Percentiles rank a stretch among this genome's conserved stretches.
Conservation (phyloP, 306 rosid genomes). For the Clitoria ternatea region DNA sequence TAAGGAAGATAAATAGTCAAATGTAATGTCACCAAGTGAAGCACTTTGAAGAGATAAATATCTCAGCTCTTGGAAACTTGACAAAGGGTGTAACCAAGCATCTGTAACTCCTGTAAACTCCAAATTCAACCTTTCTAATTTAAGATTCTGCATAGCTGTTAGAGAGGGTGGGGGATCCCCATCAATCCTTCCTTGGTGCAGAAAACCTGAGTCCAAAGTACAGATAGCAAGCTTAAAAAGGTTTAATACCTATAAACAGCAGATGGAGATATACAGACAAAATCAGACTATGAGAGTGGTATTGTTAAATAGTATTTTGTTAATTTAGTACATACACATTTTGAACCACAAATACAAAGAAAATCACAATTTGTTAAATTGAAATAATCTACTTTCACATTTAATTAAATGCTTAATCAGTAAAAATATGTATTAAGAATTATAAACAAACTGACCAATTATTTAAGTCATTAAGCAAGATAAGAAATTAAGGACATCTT, state of each 20-base stretch:
- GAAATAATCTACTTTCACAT: neutral
- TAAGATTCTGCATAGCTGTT: conserved; percentile 48
- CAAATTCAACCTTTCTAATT: conserved; percentile 63
- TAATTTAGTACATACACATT: conserved; percentile 2
- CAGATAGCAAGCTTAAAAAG: neutral
- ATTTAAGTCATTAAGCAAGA: neutral
- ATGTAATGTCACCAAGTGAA: conserved; percentile 60
- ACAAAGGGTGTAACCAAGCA: conserved; percentile 46
- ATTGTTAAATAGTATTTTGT: neutral
- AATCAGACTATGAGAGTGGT: neutral
- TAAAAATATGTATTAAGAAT: neutral
- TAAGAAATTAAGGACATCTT: neutral
- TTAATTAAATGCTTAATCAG: neutral
- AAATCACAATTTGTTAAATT: neutral
- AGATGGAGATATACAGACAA: neutral
- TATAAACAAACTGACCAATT: neutral
- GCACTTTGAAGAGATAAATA: conserved; percentile 51
- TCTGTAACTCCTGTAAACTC: conserved; percentile 58
- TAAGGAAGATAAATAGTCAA: conserved; percentile 57
- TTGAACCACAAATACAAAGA: neutral
- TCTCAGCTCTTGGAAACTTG: conserved; percentile 53
- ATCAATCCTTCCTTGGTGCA: conserved; percentile 32
- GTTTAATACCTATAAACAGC: neutral
- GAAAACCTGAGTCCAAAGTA: conserved; percentile 47
- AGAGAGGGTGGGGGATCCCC: conserved; percentile 37